A percentile compares a stretch with the other conserved stretches of the same genome.
phyloP scores from a whole-genome alignment of 2,329 filamentous ascomycete genomes.

The Xylariaceae sp. region DNA sequence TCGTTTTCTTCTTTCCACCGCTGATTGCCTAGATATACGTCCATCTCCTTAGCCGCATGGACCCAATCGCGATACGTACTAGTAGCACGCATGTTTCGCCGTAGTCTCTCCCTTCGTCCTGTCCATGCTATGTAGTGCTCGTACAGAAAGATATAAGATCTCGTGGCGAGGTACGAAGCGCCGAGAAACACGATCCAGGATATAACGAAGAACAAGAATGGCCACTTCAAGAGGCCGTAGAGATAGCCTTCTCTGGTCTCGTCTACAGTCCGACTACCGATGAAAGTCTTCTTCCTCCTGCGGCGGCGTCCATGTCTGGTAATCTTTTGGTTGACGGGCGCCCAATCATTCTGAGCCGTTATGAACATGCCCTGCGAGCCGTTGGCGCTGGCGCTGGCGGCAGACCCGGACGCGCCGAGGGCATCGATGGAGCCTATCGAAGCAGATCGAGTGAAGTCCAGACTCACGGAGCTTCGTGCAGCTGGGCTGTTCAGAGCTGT shows the following conservation, averaged over 20 bases:
- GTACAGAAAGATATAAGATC: slow-evolving; percentile 87
- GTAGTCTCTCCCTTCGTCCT: slow-evolving; percentile 68
- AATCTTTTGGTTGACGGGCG: slow-evolving; percentile 74
- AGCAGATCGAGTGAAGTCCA: slow-evolving; percentile 38
- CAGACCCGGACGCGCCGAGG: slow-evolving; percentile 26
- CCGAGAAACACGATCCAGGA: slow-evolving; percentile 76
- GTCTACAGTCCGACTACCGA: slow-evolving; percentile 66
- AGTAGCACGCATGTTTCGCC: slow-evolving; percentile 67
- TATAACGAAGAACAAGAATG: slow-evolving; percentile 73
- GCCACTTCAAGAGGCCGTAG: slow-evolving; percentile 88
- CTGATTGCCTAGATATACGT: slow-evolving; percentile 75
- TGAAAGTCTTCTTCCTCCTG: slow-evolving; percentile 35
- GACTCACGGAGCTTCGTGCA: slow-evolving; percentile 38
- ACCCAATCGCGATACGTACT: slow-evolving; percentile 82
- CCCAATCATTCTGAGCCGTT: slow-evolving; percentile 93
- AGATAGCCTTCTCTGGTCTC: slow-evolving; percentile 93
- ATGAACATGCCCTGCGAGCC: slow-evolving; percentile 56
- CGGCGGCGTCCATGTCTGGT: slow-evolving; percentile 40
- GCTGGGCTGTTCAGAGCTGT: slow-evolving; percentile 36
- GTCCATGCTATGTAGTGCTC: slow-evolving; percentile 90
- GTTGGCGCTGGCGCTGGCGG: slow-evolving; percentile 31
- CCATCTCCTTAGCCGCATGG: slow-evolving; percentile 70
- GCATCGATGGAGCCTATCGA: slow-evolving; percentile 38
- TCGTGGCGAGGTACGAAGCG: slow-evolving; percentile 71
- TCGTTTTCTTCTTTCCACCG: slow-evolving; percentile 74